A percentile compares a stretch with the other conserved stretches of the same genome.
Conservation (phyloP, 805 yeast species). For the Zygoascus ofunaensis region DNA sequence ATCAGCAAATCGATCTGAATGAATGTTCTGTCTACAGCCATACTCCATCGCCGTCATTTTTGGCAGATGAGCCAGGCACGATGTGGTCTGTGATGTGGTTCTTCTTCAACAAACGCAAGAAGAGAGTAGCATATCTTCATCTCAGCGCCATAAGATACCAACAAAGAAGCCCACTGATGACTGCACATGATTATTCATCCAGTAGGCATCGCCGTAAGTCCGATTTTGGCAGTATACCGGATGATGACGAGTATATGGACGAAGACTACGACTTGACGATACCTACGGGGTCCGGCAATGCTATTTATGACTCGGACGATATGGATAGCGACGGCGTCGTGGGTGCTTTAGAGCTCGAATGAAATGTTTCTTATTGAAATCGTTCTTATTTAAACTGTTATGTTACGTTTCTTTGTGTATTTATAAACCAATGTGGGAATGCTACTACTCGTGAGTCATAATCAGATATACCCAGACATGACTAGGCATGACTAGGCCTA, state of each 20-base stretch:
- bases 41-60: slow-evolving; percentile 44
- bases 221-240: slow-evolving; percentile 23
- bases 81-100: slow-evolving; percentile 83
- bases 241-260: slow-evolving; percentile 33
- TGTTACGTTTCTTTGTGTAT: too few relatives aligned
- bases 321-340: slow-evolving; percentile 28
- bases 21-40: slow-evolving; percentile 34
- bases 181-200: slow-evolving; percentile 1
- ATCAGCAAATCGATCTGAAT: slow-evolving; percentile 71
- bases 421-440: too few relatives aligned
- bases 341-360: slow-evolving; percentile 35
- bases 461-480: neutral
- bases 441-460: neutral
- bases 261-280: slow-evolving; percentile 39
- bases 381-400: too few relatives aligned
- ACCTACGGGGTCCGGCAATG: slow-evolving; percentile 16
- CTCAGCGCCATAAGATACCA: slow-evolving; percentile 45
- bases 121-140: slow-evolving; percentile 81
- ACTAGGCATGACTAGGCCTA: neutral
- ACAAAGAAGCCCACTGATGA: slow-evolving; percentile 31
- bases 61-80: slow-evolving; percentile 54
- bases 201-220: neutral
- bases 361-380: neutral
- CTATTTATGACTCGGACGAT: slow-evolving; percentile 9
- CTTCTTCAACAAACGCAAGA: slow-evolving; percentile 80